phyloP scores from a whole-genome alignment of 352 stramenopile species.

The Halophytophthora batemanensis region DNA sequence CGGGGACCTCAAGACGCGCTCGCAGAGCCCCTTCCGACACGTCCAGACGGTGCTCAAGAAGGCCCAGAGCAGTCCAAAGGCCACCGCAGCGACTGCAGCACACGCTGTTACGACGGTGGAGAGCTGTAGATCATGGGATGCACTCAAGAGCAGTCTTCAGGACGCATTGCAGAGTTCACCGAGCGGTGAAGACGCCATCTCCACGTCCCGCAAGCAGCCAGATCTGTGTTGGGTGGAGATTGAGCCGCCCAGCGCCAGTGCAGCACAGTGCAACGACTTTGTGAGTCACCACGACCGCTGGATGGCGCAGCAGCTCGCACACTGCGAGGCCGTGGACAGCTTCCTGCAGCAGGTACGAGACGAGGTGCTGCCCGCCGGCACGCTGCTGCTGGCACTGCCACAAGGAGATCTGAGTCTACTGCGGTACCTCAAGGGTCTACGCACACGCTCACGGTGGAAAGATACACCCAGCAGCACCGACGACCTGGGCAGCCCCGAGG shows the following conservation, averaged over 20 bases:
- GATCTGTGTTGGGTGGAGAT: slow-evolving; percentile 80
- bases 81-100: slow-evolving; percentile 1
- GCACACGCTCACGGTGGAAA: slow-evolving; percentile 74
- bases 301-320: slow-evolving; percentile 55
- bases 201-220: slow-evolving; percentile 15
- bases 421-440: slow-evolving; percentile 69
- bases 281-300: slow-evolving; percentile 56
- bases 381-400: slow-evolving; percentile 61
- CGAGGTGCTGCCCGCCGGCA: slow-evolving; percentile 40
- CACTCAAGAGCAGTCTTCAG: slow-evolving; percentile 34
- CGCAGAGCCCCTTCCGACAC: slow-evolving; percentile 54
- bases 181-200: neutral
- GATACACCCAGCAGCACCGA: slow-evolving; percentile 32
- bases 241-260: slow-evolving; percentile 35
- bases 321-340: slow-evolving; percentile 46
- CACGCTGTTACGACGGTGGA: slow-evolving; percentile 25
- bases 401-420: slow-evolving; percentile 72
- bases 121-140: slow-evolving; percentile 28
- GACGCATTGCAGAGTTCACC: slow-evolving; percentile 6
- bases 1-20: slow-evolving; percentile 48
- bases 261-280: slow-evolving; percentile 47
- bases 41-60: slow-evolving; percentile 26
- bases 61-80: slow-evolving; percentile 1
- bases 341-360: slow-evolving; percentile 49
- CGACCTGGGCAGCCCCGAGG: slow-evolving; percentile 26